Evolutionary conservation across 2,329 filamentous ascomycete species (phyloP).

Genomic region (Elsinoe necatrix): DNA sequence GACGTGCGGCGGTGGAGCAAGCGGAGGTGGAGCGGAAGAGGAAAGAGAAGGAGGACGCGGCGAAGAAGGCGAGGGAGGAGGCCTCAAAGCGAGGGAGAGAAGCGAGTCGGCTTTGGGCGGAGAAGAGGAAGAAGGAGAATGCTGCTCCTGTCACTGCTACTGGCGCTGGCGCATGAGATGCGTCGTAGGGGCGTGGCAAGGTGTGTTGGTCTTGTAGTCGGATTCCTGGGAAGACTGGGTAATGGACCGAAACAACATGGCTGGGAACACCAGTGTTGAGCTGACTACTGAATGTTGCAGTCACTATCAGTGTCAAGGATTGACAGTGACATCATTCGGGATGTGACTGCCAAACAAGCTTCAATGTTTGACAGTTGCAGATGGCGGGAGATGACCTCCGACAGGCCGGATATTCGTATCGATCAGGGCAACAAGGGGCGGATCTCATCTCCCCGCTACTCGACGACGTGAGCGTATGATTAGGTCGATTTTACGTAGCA

Average conservation of each 20-base stretch:
- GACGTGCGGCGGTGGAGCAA: constrained; percentile 36
- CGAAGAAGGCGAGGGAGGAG: constrained; percentile 38
- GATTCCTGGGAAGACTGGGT: too few relatives aligned
- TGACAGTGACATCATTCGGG: constrained; percentile 7
- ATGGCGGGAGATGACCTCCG: background rate
- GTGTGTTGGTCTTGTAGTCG: background rate
- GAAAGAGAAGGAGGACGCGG: constrained; percentile 41
- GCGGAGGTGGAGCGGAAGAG: constrained; percentile 34
- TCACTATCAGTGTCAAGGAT: background rate
- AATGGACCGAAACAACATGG: background rate
- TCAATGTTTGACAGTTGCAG: constrained; percentile 11
- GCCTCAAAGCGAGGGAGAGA: constrained; percentile 39
- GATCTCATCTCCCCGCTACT: background rate
- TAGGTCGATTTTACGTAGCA: background rate
- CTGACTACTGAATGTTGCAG: constrained; percentile 1
- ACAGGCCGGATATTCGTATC: background rate
- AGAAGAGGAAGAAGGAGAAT: constrained; percentile 33
- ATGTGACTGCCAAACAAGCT: background rate
- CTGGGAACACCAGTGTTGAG: background rate
- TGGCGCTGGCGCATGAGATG: background rate
- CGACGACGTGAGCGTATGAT: background rate
- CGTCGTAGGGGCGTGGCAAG: background rate
- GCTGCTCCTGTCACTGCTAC: background rate
- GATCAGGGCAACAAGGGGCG: constrained; percentile 2
- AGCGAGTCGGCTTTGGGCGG: constrained; percentile 42